Conservation (phyloP, 1,284 basidiomycete genomes). For the Pyrrhoderma noxium region DNA sequence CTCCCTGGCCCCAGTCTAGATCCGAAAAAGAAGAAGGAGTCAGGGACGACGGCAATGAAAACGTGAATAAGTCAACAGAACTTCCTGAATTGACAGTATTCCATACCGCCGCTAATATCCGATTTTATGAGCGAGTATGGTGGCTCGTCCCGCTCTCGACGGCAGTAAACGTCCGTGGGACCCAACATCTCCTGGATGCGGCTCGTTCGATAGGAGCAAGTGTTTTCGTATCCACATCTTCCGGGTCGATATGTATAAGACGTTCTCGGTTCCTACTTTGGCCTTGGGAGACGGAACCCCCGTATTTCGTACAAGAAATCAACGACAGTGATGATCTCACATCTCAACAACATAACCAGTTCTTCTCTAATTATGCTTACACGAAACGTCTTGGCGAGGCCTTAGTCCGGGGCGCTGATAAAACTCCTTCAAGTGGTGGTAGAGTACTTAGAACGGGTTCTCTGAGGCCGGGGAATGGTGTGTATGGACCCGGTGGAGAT, state of each 20-base stretch:
- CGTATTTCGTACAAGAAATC: slow-evolving; percentile 47
- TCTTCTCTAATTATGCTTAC: slow-evolving; percentile 64
- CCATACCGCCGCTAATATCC: slow-evolving; percentile 68
- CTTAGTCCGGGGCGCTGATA: slow-evolving; percentile 49
- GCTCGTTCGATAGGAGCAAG: slow-evolving; percentile 38
- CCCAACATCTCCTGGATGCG: slow-evolving; percentile 38
- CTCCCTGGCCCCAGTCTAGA: slow-evolving; percentile 44
- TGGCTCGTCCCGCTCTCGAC: slow-evolving; percentile 45
- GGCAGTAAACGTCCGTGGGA: slow-evolving; percentile 57
- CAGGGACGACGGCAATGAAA: slow-evolving; percentile 19
- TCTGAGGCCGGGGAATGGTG: slow-evolving; percentile 66
- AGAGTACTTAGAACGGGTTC: slow-evolving; percentile 52
- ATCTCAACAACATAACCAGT: slow-evolving; percentile 38
- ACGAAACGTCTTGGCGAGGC: slow-evolving; percentile 50
- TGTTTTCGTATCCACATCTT: slow-evolving; percentile 55
- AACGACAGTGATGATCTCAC: slow-evolving; percentile 45
- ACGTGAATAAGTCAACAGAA: slow-evolving; percentile 19
- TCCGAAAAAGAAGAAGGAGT: not conserved
- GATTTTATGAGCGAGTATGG: slow-evolving; percentile 59
- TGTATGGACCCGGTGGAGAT: slow-evolving; percentile 69
- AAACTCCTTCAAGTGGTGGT: slow-evolving; percentile 28
- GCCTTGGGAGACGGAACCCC: slow-evolving; percentile 60
- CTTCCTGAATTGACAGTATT: slow-evolving; percentile 51
- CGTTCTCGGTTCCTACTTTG: slow-evolving; percentile 54
- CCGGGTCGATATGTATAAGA: slow-evolving; percentile 47